phyloP scores from a whole-genome alignment of 306 rosid genomes.

The Mucuna pruriens region DNA sequence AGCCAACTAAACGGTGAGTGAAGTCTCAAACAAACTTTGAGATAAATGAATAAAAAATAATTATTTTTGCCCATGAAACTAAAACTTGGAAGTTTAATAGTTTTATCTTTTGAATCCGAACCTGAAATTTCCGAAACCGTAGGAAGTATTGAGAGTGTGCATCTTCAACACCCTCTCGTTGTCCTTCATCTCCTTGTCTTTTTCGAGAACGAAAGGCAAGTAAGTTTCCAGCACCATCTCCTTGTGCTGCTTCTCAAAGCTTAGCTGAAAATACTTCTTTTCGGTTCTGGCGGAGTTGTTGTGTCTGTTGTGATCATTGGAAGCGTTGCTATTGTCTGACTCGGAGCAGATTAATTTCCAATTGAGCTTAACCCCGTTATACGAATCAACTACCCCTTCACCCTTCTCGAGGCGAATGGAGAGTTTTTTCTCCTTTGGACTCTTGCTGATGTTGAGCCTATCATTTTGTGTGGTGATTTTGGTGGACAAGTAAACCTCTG shows the following conservation, averaged over 20 bases:
- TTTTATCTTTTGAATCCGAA: too few species aligned
- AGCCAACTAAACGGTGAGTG: too few species aligned
- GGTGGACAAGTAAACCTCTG: slow-evolving; percentile 55
- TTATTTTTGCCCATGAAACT: too few species aligned
- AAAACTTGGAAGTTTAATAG: too few species aligned
- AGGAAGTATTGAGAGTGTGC: slow-evolving; percentile 48
- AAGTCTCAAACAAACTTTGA: too few species aligned
- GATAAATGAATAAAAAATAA: too few species aligned
- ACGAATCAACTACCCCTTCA: slow-evolving; percentile 53
- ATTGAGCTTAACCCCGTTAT: slow-evolving; percentile 47
- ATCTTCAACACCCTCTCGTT: slow-evolving; percentile 57
- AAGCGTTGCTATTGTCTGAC: slow-evolving; percentile 24
- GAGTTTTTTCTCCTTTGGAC: slow-evolving; percentile 56
- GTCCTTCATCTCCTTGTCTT: slow-evolving; percentile 41
- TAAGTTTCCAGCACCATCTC: slow-evolving; percentile 40
- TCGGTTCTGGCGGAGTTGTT: slow-evolving; percentile 35
- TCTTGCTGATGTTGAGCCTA: slow-evolving; percentile 56
- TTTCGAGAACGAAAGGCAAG: slow-evolving; percentile 52
- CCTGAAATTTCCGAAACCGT: neutral
- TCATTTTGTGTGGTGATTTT: slow-evolving; percentile 49
- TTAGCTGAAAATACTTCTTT: slow-evolving; percentile 56
- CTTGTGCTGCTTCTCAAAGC: slow-evolving; percentile 54
- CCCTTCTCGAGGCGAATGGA: slow-evolving; percentile 58
- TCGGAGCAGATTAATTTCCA: slow-evolving; percentile 51
- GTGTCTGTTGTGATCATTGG: slow-evolving; percentile 1